phyloP scores from a whole-genome alignment of 345 rosid species.

The Limnanthes douglasii region DNA sequence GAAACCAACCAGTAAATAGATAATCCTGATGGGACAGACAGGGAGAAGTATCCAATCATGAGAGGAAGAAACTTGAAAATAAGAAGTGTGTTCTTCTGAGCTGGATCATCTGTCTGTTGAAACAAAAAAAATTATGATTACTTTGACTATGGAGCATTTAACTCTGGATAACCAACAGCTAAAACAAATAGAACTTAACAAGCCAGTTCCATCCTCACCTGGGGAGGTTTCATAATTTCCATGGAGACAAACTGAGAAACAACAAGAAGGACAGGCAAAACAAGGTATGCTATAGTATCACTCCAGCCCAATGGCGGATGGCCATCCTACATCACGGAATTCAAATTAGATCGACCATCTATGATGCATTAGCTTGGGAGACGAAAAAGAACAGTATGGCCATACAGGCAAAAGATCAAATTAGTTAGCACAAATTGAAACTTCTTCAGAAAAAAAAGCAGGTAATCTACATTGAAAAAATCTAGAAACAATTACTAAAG shows the following conservation, averaged over 20 bases:
- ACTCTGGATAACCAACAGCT: not conserved
- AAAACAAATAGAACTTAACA: not conserved
- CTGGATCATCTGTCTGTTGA: slow-evolving; percentile 86
- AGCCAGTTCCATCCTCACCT: slow-evolving; percentile 34
- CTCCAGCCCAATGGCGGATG: slow-evolving; percentile 96
- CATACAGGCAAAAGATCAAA: slow-evolving; percentile 1
- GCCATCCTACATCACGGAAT: slow-evolving; percentile 51
- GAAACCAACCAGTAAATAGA: slow-evolving; percentile 89
- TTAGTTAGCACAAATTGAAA: not conserved
- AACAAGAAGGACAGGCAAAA: slow-evolving; percentile 88
- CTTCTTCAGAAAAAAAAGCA: not conserved
- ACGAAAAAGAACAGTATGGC: not conserved
- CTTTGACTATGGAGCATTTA: not conserved
- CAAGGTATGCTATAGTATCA: slow-evolving; percentile 92
- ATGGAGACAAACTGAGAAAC: slow-evolving; percentile 79
- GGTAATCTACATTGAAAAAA: not conserved
- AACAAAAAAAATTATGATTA: slow-evolving; percentile 6
- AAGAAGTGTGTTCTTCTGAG: slow-evolving; percentile 91
- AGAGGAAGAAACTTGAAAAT: slow-evolving; percentile 94
- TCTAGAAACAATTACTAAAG: not conserved
- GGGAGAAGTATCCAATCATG: slow-evolving; percentile 95
- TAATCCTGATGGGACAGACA: slow-evolving; percentile 98
- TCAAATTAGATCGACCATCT: slow-evolving; percentile 7
- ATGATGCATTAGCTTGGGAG: not conserved
- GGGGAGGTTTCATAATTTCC: slow-evolving; percentile 99